A percentile compares a stretch with the other conserved stretches of the same genome.
phyloP scores from a whole-genome alignment of 129 eudicot species.

The Lactuca saligna region DNA sequence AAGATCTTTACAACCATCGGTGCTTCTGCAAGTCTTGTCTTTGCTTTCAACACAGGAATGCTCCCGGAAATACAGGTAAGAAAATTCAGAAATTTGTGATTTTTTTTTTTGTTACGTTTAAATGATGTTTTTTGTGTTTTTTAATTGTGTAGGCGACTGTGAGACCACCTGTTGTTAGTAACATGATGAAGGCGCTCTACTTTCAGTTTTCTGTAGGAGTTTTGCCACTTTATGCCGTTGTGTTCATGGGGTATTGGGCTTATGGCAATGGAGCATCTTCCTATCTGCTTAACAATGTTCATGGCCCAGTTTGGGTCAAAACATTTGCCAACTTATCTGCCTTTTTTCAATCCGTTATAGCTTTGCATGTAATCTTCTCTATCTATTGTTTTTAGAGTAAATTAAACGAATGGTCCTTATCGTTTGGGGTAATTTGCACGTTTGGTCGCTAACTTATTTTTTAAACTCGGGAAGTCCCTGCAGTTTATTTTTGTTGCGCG shows the following conservation, averaged over 20 bases:
- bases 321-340: slow-evolving; percentile 66
- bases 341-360: slow-evolving; percentile 69
- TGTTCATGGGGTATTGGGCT: slow-evolving; percentile 91
- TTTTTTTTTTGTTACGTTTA: neutral
- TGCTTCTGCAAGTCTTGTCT: slow-evolving; percentile 86
- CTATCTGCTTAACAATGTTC: slow-evolving; percentile 66
- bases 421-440: too few species aligned
- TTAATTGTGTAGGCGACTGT: slow-evolving; percentile 73
- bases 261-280: slow-evolving; percentile 63
- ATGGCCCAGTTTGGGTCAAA: slow-evolving; percentile 79
- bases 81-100: neutral
- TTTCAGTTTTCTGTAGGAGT: slow-evolving; percentile 85
- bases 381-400: neutral
- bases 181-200: slow-evolving; percentile 94
- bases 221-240: slow-evolving; percentile 67
- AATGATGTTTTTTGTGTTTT: slow-evolving; percentile 9
- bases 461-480: too few species aligned
- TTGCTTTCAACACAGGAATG: slow-evolving; percentile 96
- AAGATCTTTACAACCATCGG: slow-evolving; percentile 75
- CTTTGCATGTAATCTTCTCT: slow-evolving; percentile 65
- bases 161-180: slow-evolving; percentile 71
- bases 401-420: too few species aligned
- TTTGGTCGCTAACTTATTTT: too few species aligned
- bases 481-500: too few species aligned
- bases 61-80: slow-evolving; percentile 95